Evolutionary conservation across 225 moss, liverwort and hornwort genomes (phyloP), one percentile per base, ranked within the genome.

Genomic region (Anthoceros angustus): DNA sequence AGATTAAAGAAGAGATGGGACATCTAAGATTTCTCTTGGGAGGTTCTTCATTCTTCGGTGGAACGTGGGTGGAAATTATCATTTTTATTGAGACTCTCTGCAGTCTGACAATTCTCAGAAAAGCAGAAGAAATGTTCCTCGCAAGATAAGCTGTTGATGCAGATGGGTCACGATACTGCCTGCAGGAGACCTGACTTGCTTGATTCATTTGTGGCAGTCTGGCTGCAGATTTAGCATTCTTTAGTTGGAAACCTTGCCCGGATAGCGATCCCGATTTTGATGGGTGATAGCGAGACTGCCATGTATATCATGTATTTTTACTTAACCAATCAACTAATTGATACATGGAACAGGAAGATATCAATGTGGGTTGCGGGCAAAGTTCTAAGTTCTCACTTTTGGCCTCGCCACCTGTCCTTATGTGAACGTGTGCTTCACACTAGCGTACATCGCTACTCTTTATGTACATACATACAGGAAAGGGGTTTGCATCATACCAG

Each of bases 1-100:
- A 98, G 89, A 83, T 66, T 92, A 83, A 98, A 98, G 76, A 98
- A 98, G 73, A 85, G 98, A 39, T 89, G 86, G 84, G 98, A 98
- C 74, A 61, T 95, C 60, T 98, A 63, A 75, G 21, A 0, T 41
- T 20, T 48, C n/a, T 18, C 55, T 4, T 55, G 46, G 18, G 23
- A 9, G 7, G 23, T 15, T 55, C 14, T 55, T 55, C 23, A 23
- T 55, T 55, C 16, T 46, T 46, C 16, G 45, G 45, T 46, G 45
- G 45, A 46, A 46, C 45, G 16, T 46, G 45, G 12, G 12, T 11
- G 12, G 11, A 11, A 16, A 46, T 11, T 46, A 16, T 46, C 45
- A 46, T 16, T 46, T 32, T 32, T 32, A 32, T 32, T 46, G 16
- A 46, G n/a, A n/a, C n/a, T n/a, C 12, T 16, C 11, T 11, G 11